Base-by-base conservation (phyloP, 140 eudicot genomes). In the Bidens hawaiensis region DNA sequence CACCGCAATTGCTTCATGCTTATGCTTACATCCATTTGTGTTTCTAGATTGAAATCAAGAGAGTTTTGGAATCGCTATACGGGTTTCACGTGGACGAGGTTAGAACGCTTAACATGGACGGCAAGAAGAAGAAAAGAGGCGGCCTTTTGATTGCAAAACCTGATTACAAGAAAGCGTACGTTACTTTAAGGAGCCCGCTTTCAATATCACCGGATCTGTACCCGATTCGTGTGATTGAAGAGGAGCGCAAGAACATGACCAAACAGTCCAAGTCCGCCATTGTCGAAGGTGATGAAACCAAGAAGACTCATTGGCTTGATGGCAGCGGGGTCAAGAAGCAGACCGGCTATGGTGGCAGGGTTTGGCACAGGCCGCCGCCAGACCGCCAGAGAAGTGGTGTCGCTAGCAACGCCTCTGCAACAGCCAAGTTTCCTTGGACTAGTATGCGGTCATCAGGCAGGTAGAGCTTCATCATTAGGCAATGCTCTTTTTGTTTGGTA, bases 41-140 rank as follows among this genome's bases (percentile, higher is more conserved):
- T 13, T 27, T 55, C n/a, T 59, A 87, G 97, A 84, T 90, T 49
- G 96, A 90, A 71, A 91, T 91, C 50, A 87, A 84, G 85, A 78
- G 95, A 77, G 87, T 85, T 30, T 74, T 93, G 73, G 99, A 93
- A 41, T 85, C 95, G 1, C 79, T 88, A 8, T 93, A 93, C 48
- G 96, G 99, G 1, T 88, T 93, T 63, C 95, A 93, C 68, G 96
- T 93, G 2, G 96, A 82, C n/a, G 83, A 83, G 68, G 99, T 93
- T 22, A 67, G 77, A 65, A 93, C 99, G 42, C 81, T 93, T 4
- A 88, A 93, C 75, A 93, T 82, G 99, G 96, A 85, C 2, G 96
- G 99, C 11, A 93, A 93, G 78, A 93, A 77, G 95, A 93, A 85
- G 82, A 85, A 88, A 78, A 69, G 95, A 38, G 96, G 95, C 3